Evolutionary conservation across 1,284 basidiomycete genomes (phyloP).

Genomic region (Fomes fomentarius): DNA sequence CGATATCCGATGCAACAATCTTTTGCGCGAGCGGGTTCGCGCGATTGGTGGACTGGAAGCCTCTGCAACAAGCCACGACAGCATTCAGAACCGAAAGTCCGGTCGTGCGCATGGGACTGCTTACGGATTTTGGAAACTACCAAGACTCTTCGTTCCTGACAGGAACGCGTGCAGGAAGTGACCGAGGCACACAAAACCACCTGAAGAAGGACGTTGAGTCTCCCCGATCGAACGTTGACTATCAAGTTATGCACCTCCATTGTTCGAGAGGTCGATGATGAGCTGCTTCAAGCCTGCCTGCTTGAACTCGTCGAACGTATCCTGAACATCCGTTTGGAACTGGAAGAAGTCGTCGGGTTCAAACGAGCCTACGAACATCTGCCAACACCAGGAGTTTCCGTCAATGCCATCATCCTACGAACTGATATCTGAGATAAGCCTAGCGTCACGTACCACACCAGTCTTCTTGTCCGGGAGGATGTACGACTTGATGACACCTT

Average conservation of each 20-base stretch:
- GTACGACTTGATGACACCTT: slow-evolving; percentile 61
- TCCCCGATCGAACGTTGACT: not conserved
- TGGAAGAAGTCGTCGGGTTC: slow-evolving; percentile 45
- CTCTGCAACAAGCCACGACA: too few species aligned
- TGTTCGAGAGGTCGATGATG: slow-evolving; percentile 63
- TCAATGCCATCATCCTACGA: too few species aligned
- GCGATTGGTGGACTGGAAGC: slow-evolving; percentile 55
- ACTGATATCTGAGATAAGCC: too few species aligned
- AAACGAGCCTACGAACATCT: slow-evolving; percentile 71
- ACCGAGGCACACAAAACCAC: slow-evolving; percentile 63
- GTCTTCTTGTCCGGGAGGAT: slow-evolving; percentile 61
- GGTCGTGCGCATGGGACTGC: slow-evolving; percentile 26
- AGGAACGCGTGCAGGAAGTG: slow-evolving; percentile 63
- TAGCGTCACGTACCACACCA: slow-evolving; percentile 47
- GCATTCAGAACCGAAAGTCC: too few species aligned
- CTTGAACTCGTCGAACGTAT: slow-evolving; percentile 51
- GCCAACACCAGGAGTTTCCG: not conserved
- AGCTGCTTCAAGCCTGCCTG: slow-evolving; percentile 51
- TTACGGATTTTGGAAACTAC: slow-evolving; percentile 50
- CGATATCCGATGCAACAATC: slow-evolving; percentile 55
- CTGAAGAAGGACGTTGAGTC: slow-evolving; percentile 31
- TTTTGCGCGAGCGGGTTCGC: slow-evolving; percentile 60
- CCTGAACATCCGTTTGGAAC: slow-evolving; percentile 57
- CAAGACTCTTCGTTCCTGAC: slow-evolving; percentile 43
- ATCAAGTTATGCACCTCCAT: slow-evolving; percentile 46